Base-by-base conservation (phyloP, 192 early-diverging fungal genomes). In the Rhizoclosmatium globosum region DNA sequence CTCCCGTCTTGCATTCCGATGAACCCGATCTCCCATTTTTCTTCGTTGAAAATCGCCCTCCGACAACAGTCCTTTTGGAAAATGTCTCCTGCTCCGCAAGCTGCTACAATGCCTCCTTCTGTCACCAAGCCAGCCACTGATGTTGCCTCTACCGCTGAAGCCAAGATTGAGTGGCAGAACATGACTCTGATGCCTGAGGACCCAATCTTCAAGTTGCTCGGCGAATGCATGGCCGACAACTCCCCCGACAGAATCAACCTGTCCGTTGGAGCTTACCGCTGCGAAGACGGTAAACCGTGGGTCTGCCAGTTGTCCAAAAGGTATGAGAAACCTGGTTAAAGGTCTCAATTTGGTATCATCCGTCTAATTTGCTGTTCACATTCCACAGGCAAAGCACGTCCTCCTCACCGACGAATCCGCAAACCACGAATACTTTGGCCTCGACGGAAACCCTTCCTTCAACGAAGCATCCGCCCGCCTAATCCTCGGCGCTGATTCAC, bases 201-300 rank as follows among this genome's bases (percentile, higher is more conserved):
- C 81, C 87, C 92, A 68, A 99, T 99, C 80, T 94, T 99, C 76
- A 85, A 94, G 79, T 85, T 99, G 31, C 93, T 93, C 38, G 94
- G 93, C 43, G 81, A 86, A 48, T 97, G 93, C 85, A 92, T 92
- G 83, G 92, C 93, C 46, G 96, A 98, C 77, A 80, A 88, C 3
- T 79, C 91, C 78, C 84, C 90, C 50, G 78, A 88, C 61, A 98
- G 96, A 86, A 91, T 99, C 45, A 98, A 98, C 83, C 81, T 99
- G 31, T 94, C 95, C 79, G 94, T 99, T 3, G 98, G 98, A 68
- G 98, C 98, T n/a, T 99, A 97, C 86, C 90, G 98, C 70, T 93
- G 93, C 76, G 91, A 98, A 73, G 81, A 92, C 4, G 94, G 95
- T 76, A 94, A 97, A 84, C 98, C 98, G 21, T 99, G 94, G 93